Evolutionary conservation across 2,329 filamentous ascomycete species (phyloP).

Genomic region (Cladosporium sp.): DNA sequence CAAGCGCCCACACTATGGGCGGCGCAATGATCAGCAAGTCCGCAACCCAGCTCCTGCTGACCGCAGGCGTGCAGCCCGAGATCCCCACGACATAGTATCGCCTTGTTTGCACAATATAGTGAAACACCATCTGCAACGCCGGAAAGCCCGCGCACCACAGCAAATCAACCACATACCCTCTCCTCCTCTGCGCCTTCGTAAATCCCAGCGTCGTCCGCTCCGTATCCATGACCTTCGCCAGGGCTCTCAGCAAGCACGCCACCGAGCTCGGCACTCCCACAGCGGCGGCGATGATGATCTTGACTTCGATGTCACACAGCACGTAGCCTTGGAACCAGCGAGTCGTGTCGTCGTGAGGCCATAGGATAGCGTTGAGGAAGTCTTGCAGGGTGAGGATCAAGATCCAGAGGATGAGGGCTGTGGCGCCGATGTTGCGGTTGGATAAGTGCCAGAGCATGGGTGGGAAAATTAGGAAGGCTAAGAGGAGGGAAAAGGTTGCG

Average conservation of each 20-base stretch:
- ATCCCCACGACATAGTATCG: slow-evolving; percentile 58
- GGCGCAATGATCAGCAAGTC: slow-evolving; percentile 54
- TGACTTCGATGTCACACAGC: slow-evolving; percentile 62
- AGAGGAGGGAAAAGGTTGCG: slow-evolving; percentile 46
- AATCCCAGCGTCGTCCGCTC: slow-evolving; percentile 50
- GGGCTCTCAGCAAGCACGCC: slow-evolving; percentile 55
- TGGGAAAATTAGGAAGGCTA: slow-evolving; percentile 51
- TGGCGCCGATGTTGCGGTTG: slow-evolving; percentile 58
- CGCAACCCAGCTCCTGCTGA: slow-evolving; percentile 55
- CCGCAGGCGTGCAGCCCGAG: slow-evolving; percentile 53
- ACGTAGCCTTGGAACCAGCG: slow-evolving; percentile 56
- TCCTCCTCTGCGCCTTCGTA: slow-evolving; percentile 45
- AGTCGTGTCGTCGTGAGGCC: slow-evolving; percentile 54
- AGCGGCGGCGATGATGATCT: slow-evolving; percentile 51
- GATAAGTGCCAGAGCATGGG: slow-evolving; percentile 58
- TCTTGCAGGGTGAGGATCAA: slow-evolving; percentile 54
- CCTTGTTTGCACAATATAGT: slow-evolving; percentile 56
- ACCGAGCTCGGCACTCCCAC: slow-evolving; percentile 52
- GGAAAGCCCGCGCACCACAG: slow-evolving; percentile 55
- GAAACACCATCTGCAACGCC: slow-evolving; percentile 50
- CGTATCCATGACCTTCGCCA: slow-evolving; percentile 59
- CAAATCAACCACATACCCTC: slow-evolving; percentile 48
- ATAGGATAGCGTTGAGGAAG: slow-evolving; percentile 61
- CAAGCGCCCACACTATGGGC: slow-evolving; percentile 50
- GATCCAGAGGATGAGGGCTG: slow-evolving; percentile 54